Conservation (phyloP, 2,329 filamentous ascomycete genomes). For the Calonectria ilicicola region DNA sequence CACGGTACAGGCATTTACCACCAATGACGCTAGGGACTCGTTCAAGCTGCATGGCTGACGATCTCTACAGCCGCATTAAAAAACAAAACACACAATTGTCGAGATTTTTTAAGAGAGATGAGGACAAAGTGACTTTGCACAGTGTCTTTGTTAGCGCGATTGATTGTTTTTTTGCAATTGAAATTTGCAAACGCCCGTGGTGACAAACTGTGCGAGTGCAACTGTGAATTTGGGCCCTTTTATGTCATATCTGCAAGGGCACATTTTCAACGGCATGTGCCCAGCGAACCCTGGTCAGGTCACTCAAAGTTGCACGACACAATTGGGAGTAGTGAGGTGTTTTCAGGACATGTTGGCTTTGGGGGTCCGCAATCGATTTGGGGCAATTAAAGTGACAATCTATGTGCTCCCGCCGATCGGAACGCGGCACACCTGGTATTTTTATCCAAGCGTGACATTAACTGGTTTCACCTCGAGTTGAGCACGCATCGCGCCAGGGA, state of each 20-base stretch:
- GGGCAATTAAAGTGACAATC: background rate
- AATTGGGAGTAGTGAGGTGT: background rate
- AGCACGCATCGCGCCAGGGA: background rate
- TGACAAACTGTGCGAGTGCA: background rate
- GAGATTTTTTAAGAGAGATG: background rate
- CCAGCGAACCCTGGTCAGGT: background rate
- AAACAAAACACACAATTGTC: background rate
- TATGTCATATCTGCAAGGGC: conserved; percentile 12
- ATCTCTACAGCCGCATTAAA: conserved; percentile 17
- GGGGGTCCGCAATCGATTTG: background rate
- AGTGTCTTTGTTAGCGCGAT: background rate
- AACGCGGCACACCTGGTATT: background rate
- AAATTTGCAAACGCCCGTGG: background rate
- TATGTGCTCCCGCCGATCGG: background rate
- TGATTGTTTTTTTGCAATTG: background rate
- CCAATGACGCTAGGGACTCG: conserved; percentile 8
- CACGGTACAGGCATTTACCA: conserved; percentile 1
- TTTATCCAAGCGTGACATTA: background rate
- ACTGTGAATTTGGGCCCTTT: background rate
- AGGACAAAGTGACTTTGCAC: background rate
- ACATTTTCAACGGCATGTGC: background rate
- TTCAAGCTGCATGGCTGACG: conserved; percentile 6
- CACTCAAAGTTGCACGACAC: background rate
- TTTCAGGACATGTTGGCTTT: background rate
- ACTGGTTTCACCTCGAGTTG: background rate